Percentiles rank a stretch among this genome's conserved stretches.
Conservation (phyloP, 2,329 filamentous ascomycete genomes). For the Plectosphaerella cucumerina region DNA sequence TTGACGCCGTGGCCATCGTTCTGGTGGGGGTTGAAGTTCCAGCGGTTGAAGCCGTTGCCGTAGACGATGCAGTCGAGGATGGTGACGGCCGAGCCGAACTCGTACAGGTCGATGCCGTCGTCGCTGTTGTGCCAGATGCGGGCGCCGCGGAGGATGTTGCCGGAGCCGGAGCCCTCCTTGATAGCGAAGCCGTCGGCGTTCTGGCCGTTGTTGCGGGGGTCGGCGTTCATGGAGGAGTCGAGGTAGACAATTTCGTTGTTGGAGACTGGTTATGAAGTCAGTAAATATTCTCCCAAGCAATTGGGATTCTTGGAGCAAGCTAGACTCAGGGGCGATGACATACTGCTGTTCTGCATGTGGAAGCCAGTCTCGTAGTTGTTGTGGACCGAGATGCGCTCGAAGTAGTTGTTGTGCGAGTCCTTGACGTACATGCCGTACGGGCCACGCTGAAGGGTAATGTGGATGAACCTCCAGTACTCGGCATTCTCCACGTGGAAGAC, state of each 20-base stretch:
- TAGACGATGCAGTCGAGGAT: constrained; percentile 39
- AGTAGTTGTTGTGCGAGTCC: constrained; percentile 29
- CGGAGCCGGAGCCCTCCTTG: constrained; percentile 38
- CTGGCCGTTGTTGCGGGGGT: constrained; percentile 41
- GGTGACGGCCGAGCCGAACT: constrained; percentile 33
- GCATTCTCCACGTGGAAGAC: constrained; percentile 40
- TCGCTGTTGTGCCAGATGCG: constrained; percentile 42
- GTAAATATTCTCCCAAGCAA: no score
- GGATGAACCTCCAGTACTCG: constrained; percentile 28
- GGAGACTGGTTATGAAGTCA: no score
- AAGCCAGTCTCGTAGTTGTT: constrained; percentile 34
- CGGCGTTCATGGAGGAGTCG: constrained; percentile 31
- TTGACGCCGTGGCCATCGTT: constrained; percentile 47
- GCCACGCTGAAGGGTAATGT: constrained; percentile 29
- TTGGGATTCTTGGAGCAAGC: no score
- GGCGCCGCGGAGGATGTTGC: constrained; percentile 33
- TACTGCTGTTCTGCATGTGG: constrained; percentile 23
- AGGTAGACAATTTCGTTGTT: constrained; percentile 30
- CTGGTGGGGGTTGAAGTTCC: constrained; percentile 35
- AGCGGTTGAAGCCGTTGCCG: constrained; percentile 41
- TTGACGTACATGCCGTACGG: constrained; percentile 30
- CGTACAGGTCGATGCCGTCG: constrained; percentile 37
- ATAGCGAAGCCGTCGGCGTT: constrained; percentile 38
- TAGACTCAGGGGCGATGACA: no score
- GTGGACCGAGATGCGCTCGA: constrained; percentile 26